Evolutionary conservation across 768 basidiomycete genomes (phyloP).

Genomic region (Hysterangium stoloniferum): DNA sequence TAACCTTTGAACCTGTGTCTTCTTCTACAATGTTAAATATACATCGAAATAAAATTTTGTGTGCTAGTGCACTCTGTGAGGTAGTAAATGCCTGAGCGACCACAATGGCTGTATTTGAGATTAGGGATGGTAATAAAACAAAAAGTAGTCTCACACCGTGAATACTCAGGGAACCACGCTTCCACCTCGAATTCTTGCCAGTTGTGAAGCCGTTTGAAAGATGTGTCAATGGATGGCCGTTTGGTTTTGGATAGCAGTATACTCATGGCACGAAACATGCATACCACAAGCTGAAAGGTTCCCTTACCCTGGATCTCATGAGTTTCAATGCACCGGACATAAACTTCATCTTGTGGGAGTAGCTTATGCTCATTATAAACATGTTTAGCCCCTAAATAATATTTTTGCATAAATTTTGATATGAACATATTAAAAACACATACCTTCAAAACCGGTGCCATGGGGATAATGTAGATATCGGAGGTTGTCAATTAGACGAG

Average conservation of each 20-base stretch:
- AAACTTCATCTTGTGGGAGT: slow-evolving; percentile 11
- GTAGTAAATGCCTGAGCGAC: slow-evolving; percentile 20
- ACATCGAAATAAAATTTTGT: slow-evolving; percentile 17
- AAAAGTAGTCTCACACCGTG: slow-evolving; percentile 15
- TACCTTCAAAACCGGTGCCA: slow-evolving; percentile 23
- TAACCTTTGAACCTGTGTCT: slow-evolving; percentile 17
- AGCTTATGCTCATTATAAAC: slow-evolving; percentile 13
- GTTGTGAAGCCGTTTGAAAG: slow-evolving; percentile 14
- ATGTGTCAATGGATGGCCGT: slow-evolving; percentile 15
- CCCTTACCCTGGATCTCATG: slow-evolving; percentile 9
- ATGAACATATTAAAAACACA: background rate
- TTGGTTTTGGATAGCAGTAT: slow-evolving; percentile 11
- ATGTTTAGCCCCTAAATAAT: slow-evolving; percentile 9
- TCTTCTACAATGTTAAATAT: slow-evolving; percentile 19
- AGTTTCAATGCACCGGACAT: slow-evolving; percentile 19
- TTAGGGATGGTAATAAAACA: too few species aligned
- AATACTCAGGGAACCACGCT: slow-evolving; percentile 13
- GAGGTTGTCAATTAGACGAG: slow-evolving; percentile 19
- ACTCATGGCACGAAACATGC: slow-evolving; percentile 21
- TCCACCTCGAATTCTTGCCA: slow-evolving; percentile 19
- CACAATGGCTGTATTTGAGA: slow-evolving; percentile 21
- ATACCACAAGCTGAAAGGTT: slow-evolving; percentile 17
- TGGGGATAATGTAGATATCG: slow-evolving; percentile 16
- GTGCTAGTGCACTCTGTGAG: slow-evolving; percentile 21
- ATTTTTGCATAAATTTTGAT: too few species aligned